Evolutionary conservation across 2,329 filamentous ascomycete genomes (phyloP), one percentile per base, ranked within the genome.

Genomic region (Aspergillus costaricaensis): DNA sequence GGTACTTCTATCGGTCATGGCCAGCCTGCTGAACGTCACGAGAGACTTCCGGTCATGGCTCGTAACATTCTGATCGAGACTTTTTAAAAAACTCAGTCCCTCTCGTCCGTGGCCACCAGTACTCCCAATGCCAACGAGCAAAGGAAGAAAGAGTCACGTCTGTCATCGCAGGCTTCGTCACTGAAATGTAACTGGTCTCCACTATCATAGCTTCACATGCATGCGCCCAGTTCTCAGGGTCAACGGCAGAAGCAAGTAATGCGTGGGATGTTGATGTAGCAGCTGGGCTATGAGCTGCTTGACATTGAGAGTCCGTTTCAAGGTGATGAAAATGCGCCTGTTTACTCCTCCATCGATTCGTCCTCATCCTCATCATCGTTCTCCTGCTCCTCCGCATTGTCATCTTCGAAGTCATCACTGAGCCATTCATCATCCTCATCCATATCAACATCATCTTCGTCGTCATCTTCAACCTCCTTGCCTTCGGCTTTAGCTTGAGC

Each of bases 401-500:
- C 80, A 21, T 78, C 80, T 6, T 79, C 79, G 47, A 79, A 79
- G 58, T 82, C 82, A 62, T 84, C 81, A 60, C 77, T 83, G 65
- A 84, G 81, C 72, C 83, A 82, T 66, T 80, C 77, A 43, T 83
- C 81, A 54, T 83, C 83, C 41, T 83, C 83, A 39, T 83, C 81
- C 49, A 83, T 81, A 60, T 83, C 82, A 62, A 82, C 81, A 41
- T 81, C 80, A 15, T 82, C 79, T n/a, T 80, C 79, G 14, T 80
- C 76, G 2, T 76, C 78, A 39, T 79, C 75, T 59, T 82, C 72
- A 62, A 77, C 79, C 38, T 75, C 71, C 59, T 76, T 73, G 44
- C 73, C 77, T 59, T 76, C 74, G 17, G 74, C 74, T 55, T 70
- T 78, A 23, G 78, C 79, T 65, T 79, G 80, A n/a, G 76, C 83